These are phyloP conservation scores for Mycena sp. DNA, from an alignment of 1,284 basidiomycete genomes.

Conservation along the genomic window DNA sequence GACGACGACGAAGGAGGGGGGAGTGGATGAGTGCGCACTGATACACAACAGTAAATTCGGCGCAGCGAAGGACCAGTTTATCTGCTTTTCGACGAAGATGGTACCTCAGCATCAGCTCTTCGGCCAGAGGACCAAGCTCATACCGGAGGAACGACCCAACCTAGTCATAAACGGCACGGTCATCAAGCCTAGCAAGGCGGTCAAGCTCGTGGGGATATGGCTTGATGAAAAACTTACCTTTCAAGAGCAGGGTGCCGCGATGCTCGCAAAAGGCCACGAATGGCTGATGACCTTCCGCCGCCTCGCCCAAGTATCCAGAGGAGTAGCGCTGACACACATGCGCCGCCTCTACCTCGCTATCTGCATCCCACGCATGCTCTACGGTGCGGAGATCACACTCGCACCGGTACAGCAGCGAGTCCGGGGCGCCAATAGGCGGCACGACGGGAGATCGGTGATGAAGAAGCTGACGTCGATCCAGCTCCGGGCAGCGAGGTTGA, in stretches of 20 bases:
- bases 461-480: constrained; percentile 42
- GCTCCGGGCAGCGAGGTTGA: constrained; percentile 40
- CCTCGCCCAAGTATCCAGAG: constrained; percentile 35
- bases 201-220: constrained; percentile 14
- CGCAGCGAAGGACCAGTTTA: constrained; percentile 27
- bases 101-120: not conserved
- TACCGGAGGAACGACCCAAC: not conserved
- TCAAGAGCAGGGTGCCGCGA: not conserved
- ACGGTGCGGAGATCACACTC: constrained; percentile 46
- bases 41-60: constrained; percentile 32
- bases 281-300: constrained; percentile 27
- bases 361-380: constrained; percentile 43
- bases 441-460: constrained; percentile 4
- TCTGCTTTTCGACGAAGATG: not conserved
- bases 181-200: not conserved
- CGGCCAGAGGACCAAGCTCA: not conserved
- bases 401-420: constrained; percentile 9
- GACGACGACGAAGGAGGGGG: constrained; percentile 30
- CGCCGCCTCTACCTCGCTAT: constrained; percentile 41
- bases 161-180: not conserved
- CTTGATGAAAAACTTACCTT: not conserved
- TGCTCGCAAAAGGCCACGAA: constrained; percentile 3
- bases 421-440: not conserved
- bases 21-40: constrained; percentile 30
- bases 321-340: constrained; percentile 30